Base-by-base conservation (phyloP, 2,329 filamentous ascomycete genomes). In the Diaporthe capsici region DNA sequence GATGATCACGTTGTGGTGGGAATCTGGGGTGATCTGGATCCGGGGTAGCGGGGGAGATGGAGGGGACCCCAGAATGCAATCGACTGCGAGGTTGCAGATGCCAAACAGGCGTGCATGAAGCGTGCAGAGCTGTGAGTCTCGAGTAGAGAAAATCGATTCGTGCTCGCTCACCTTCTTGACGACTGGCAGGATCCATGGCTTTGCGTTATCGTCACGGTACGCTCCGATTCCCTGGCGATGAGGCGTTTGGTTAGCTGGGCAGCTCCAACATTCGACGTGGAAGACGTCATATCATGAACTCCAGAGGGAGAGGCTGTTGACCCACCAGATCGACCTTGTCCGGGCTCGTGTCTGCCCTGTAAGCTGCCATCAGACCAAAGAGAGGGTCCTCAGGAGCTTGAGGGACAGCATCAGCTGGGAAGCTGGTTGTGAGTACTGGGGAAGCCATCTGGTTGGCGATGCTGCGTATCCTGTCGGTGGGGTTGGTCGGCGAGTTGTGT, bases 151-250 rank as follows among this genome's bases (percentile, higher is more conserved):
- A n/a, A 31, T 49, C 57, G 51, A 39, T 22, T 17, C 17, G 34
- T 63, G n/a, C 55, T 42, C 39, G n/a, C 87, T 82, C 87, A 98
- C 96, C 94, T 98, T 97, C 87, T 95, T 97, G 77, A 98, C 96
- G 3, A 98, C 96, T 28, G 97, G 96, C 78, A 99, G 87, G 77
- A 99, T 92, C 97, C 97, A 99, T 4, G 97, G 97, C 88, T 98
- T 98, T 77, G 95, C 96, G 83, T 96, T 94, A 87, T 98, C 90
- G 82, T 98, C 97, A 83, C 97, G 91, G 87, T 99, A 99, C 76
- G 97, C 97, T 80, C 97, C 97, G 87, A 98, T 92, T 75, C 91
- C 91, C 90, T 91, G 42, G 20, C 25, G 57, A 34, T 17, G n/a
- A 37, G n/a, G 57, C 37, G 12, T 42, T 2, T 51, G 37, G 74